Conservation (phyloP, 495 filamentous ascomycete species). For the Aeminium ludgeri region DNA sequence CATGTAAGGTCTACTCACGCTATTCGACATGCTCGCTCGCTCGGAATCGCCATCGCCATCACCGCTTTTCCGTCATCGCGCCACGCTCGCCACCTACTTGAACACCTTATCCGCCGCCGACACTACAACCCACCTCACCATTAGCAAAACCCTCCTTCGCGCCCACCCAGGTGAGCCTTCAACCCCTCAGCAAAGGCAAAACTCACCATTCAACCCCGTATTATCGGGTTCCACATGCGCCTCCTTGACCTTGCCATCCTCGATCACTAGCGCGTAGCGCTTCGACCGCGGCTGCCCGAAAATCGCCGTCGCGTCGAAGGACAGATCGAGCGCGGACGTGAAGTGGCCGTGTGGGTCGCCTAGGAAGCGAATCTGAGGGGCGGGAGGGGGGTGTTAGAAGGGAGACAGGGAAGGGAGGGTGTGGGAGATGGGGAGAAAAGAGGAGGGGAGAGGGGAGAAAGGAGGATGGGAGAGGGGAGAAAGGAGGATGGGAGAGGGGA, state of each 20-base stretch:
- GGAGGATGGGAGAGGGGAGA: too few relatives aligned
- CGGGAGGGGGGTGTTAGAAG: too few relatives aligned
- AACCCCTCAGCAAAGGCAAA: background rate
- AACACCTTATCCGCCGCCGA: slow-evolving; percentile 60
- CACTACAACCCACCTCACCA: slow-evolving; percentile 33
- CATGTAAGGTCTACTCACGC: too few relatives aligned
- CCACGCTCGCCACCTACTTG: too few relatives aligned
- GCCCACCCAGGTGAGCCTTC: background rate
- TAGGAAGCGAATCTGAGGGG: slow-evolving; percentile 83
- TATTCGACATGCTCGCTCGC: too few relatives aligned
- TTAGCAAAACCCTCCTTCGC: background rate
- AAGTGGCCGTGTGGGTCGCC: slow-evolving; percentile 73
- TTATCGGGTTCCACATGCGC: slow-evolving; percentile 72
- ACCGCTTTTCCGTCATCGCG: too few relatives aligned
- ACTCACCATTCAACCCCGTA: slow-evolving; percentile 65
- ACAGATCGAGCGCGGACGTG: slow-evolving; percentile 69
- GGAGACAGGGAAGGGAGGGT: too few relatives aligned
- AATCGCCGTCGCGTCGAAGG: slow-evolving; percentile 65
- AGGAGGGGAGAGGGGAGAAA: too few relatives aligned
- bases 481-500: too few relatives aligned
- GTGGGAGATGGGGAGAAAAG: too few relatives aligned
- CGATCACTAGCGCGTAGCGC: slow-evolving; percentile 56
- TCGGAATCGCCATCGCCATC: too few relatives aligned
- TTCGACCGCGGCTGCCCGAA: slow-evolving; percentile 77
- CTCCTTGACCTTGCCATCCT: slow-evolving; percentile 28